Percentiles rank a stretch among this genome's conserved stretches.
These are phyloP conservation scores for Thelephora terrestris DNA, from an alignment of 1,284 basidiomycete genomes.

Conservation along the genomic window DNA sequence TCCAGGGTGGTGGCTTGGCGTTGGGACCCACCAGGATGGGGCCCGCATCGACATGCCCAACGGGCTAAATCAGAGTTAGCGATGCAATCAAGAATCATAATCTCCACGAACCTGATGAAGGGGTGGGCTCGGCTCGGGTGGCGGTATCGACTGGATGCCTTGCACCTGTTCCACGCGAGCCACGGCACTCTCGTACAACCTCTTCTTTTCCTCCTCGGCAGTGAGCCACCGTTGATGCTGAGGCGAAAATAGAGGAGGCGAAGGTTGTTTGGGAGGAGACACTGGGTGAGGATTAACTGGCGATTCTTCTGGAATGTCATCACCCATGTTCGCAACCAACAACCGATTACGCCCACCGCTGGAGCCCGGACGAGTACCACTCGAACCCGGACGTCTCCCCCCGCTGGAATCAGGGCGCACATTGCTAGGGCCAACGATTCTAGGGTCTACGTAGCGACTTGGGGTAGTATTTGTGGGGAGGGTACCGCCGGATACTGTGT, in stretches of 20 bases:
- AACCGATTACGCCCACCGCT: slow-evolving; percentile 10
- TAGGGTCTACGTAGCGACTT: background rate
- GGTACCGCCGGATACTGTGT: background rate
- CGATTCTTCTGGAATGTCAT: slow-evolving; percentile 14
- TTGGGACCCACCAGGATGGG: slow-evolving; percentile 3
- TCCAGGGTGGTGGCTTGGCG: slow-evolving; percentile 30
- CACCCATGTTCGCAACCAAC: slow-evolving; percentile 19
- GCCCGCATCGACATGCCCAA: slow-evolving; percentile 1
- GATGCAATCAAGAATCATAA: background rate
- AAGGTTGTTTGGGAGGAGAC: background rate
- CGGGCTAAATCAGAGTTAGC: background rate
- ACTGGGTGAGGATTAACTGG: background rate
- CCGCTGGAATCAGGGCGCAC: slow-evolving; percentile 5
- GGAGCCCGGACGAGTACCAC: slow-evolving; percentile 9
- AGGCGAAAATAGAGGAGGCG: background rate
- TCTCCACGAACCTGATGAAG: background rate
- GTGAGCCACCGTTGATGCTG: slow-evolving; percentile 28
- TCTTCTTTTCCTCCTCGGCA: slow-evolving; percentile 59
- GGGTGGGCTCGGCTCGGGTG: background rate
- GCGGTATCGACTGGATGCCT: slow-evolving; percentile 21
- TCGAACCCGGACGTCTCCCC: slow-evolving; percentile 14
- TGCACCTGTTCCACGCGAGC: slow-evolving; percentile 50
- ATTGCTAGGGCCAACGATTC: background rate
- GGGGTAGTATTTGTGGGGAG: background rate
- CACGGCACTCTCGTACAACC: slow-evolving; percentile 57